These are phyloP conservation scores for Russula virescens DNA, from an alignment of 768 basidiomycete genomes.

Conservation along the genomic window DNA sequence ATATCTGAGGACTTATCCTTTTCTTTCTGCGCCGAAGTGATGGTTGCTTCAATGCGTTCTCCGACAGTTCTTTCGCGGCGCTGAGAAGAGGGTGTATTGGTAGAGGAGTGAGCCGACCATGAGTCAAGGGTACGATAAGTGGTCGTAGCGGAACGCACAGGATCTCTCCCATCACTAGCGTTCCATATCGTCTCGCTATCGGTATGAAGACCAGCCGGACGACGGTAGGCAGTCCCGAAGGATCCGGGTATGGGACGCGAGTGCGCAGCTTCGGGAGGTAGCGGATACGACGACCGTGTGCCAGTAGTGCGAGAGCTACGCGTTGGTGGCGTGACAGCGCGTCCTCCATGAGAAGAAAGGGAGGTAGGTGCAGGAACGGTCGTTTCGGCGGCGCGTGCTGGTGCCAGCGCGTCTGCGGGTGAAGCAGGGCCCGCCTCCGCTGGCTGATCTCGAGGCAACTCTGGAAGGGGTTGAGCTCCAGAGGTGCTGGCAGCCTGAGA, in stretches of 20 bases:
- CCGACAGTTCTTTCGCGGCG: neutral
- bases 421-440: neutral
- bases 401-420: neutral
- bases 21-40: neutral
- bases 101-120: neutral
- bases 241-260: neutral
- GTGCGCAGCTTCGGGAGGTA: neutral
- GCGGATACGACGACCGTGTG: neutral
- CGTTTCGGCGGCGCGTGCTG: neutral
- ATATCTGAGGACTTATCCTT: neutral
- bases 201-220: neutral
- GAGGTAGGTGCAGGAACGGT: neutral
- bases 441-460: neutral
- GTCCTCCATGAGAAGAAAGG: neutral
- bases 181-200: neutral
- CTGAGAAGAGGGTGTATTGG: neutral
- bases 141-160: neutral
- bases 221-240: neutral
- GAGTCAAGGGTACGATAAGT: neutral
- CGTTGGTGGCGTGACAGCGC: neutral
- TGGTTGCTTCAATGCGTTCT: slow-evolving; percentile 6
- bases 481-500: too few species aligned
- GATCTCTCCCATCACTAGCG: neutral
- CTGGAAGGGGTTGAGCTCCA: neutral
- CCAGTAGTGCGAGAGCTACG: neutral